Conservation (phyloP, 176 grass and related monocot species). For the Miscanthus lutarioriparius region DNA sequence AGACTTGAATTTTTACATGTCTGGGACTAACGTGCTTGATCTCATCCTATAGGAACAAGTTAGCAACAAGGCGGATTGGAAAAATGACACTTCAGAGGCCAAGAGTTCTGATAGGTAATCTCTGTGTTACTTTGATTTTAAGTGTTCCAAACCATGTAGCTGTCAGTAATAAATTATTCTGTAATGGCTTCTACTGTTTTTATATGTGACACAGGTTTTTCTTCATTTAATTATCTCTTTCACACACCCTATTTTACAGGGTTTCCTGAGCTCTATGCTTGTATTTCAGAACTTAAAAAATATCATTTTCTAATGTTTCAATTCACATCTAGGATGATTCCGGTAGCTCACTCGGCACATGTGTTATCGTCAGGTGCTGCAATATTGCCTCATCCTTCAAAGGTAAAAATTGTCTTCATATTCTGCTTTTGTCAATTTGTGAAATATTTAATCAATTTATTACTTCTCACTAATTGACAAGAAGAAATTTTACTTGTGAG, state of each 20-base stretch:
- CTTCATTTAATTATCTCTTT: slow-evolving; percentile 31
- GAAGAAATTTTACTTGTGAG: neutral
- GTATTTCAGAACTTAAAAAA: neutral
- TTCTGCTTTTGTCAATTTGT: neutral
- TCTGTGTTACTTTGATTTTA: slow-evolving; percentile 34
- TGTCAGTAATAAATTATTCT: neutral
- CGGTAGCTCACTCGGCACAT: slow-evolving; percentile 26
- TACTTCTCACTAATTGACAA: neutral
- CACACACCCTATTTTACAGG: neutral
- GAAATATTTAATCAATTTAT: neutral
- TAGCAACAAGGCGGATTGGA: neutral
- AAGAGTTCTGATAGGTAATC: slow-evolving; percentile 49
- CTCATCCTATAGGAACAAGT: slow-evolving; percentile 30
- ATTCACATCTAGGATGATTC: slow-evolving; percentile 35
- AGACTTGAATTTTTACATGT: neutral
- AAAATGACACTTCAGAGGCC: slow-evolving; percentile 20
- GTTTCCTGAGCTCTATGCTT: neutral
- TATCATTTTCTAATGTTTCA: slow-evolving; percentile 15
- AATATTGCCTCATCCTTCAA: slow-evolving; percentile 93
- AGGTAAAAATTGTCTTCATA: slow-evolving; percentile 46
- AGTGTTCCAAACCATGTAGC: slow-evolving; percentile 16
- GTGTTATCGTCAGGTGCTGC: slow-evolving; percentile 69
- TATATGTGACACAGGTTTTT: neutral
- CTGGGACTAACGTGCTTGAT: slow-evolving; percentile 14
- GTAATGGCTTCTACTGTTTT: slow-evolving; percentile 10